A percentile compares a stretch with the other conserved stretches of the same genome.
These are phyloP conservation scores for Rugonectria rugulosa DNA, from an alignment of 2,329 filamentous ascomycete genomes.

Conservation along the genomic window DNA sequence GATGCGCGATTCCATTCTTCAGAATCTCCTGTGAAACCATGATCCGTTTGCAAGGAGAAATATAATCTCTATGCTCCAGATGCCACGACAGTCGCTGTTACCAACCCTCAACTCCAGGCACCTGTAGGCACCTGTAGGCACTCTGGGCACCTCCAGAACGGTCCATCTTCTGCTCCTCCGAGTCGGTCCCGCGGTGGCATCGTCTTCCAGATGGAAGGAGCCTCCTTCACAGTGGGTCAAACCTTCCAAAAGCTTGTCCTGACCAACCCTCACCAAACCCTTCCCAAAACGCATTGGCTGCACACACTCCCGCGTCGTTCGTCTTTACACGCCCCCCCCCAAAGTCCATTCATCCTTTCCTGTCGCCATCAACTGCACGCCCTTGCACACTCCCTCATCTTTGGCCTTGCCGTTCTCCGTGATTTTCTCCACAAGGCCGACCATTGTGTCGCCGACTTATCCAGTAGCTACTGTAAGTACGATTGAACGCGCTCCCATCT, in stretches of 20 bases:
- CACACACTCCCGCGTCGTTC: constrained; percentile 10
- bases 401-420: constrained; percentile 40
- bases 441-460: constrained; percentile 46
- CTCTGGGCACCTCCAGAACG: background rate
- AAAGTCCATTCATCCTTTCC: background rate
- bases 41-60: no score
- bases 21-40: no score
- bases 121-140: no score
- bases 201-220: no score
- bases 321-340: background rate
- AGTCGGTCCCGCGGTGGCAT: background rate
- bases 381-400: constrained; percentile 25
- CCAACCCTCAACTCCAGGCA: no score
- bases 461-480: constrained; percentile 37
- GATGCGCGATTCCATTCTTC: no score
- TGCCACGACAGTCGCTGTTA: no score
- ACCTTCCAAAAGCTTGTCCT: constrained; percentile 43
- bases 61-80: no score
- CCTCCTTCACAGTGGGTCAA: constrained; percentile 34
- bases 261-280: constrained; percentile 32
- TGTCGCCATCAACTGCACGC: constrained; percentile 8
- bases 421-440: constrained; percentile 41
- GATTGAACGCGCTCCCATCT: constrained; percentile 25
- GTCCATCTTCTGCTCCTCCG: background rate
- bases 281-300: no score